Percentiles rank a stretch among this genome's conserved stretches.
Evolutionary conservation across 2,329 filamentous ascomycete genomes (phyloP).

Genomic region (Xylariaceae sp.): DNA sequence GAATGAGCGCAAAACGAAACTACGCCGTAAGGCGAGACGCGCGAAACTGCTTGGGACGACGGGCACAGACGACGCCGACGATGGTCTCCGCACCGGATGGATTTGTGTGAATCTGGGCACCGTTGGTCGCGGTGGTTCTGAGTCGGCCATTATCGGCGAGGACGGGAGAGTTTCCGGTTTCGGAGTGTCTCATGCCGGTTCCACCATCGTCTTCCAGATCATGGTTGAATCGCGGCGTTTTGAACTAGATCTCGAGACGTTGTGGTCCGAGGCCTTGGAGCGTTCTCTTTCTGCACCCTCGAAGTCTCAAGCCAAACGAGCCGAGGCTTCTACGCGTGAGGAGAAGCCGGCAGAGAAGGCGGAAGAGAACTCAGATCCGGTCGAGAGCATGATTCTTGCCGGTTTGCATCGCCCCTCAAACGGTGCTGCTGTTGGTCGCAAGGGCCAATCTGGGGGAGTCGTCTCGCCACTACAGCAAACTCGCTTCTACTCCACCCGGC

Average conservation of each 20-base stretch:
- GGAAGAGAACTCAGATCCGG: conserved; percentile 1
- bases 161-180: conserved; percentile 69
- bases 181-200: conserved; percentile 48
- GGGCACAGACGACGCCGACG: conserved; percentile 60
- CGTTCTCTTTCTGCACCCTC: conserved; percentile 10
- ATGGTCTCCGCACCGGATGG: conserved; percentile 91
- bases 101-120: conserved; percentile 86
- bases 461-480: conserved; percentile 17
- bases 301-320: not conserved
- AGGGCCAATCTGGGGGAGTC: conserved; percentile 8
- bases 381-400: conserved; percentile 12
- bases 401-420: conserved; percentile 14
- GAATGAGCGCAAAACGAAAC: conserved; percentile 84
- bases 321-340: not conserved
- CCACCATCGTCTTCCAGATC: conserved; percentile 53
- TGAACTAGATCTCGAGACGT: conserved; percentile 48
- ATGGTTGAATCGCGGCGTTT: conserved; percentile 49
- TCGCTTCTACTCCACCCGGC: conserved; percentile 24
- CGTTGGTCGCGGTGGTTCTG: conserved; percentile 51
- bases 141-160: conserved; percentile 42
- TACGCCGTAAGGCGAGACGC: conserved; percentile 72
- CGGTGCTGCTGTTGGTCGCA: conserved; percentile 13
- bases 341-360: not conserved
- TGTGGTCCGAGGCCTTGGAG: conserved; percentile 42
- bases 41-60: conserved; percentile 73